Evolutionary conservation across 768 basidiomycete genomes (phyloP), one percentile per base, ranked within the genome.

Genomic region (Leccinum boreale): DNA sequence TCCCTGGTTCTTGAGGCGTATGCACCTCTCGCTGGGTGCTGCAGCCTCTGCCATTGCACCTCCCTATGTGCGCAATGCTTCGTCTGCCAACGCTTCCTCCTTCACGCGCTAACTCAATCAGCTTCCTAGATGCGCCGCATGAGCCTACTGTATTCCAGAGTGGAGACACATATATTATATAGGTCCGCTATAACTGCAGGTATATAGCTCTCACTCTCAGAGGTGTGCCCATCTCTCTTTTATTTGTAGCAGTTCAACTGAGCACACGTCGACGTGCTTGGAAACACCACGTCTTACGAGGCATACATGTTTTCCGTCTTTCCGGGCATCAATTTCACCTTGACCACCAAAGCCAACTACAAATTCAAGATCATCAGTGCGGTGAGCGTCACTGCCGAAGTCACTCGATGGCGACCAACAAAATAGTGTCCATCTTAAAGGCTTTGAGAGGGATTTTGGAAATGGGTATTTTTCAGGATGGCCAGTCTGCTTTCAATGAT

Each of bases 281-380:
- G 97, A 17, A 87, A 85, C 15, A 89, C 92, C 1, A 82, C 84
- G 17, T 86, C 87, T 48, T 98, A 97, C 73, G 85, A 97, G 74
- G 79, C 82, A 31, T 89, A 91, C 66, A 82, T 99, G 3, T 87
- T 89, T 10, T 79, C 80, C 8, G 68, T 86, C 31, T 99, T 98
- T 71, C 91, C 93, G 0, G 85, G 84, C 9, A 90, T 98, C 62
- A 75, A 77, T 39, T 95, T 99, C 70, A 94, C 91, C 0, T 97
- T 99, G 24, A 82, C 86, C 10, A 84, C 85, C 26, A 98, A 99
- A 73, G 97, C 97, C 15, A 97, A 99, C 68, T 86, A 87, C n/a
- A 86, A 91, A 60, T 99, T 87, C n/a, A 86, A 91, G 60, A 95
- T 99, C 58, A 97, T 99, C 58, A 89, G 93, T 19, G 97, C 97